Conservation (phyloP, 1,284 basidiomycete species). For the Neolentinus lepideus region DNA sequence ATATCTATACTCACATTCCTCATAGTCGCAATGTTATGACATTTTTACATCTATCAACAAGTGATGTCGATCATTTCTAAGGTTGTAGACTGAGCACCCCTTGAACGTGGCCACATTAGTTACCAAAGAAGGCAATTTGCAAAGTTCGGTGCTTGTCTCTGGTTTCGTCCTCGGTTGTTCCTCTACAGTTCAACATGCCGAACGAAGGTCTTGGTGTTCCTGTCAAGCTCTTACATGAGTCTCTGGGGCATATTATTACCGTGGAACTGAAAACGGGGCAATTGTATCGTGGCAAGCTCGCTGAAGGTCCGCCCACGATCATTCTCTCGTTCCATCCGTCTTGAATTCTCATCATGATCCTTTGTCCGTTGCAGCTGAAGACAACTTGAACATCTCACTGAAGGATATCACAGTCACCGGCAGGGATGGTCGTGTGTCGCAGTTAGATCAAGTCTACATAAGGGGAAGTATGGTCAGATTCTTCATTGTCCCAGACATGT, state of each 20-base stretch:
- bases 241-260: constrained; percentile 93
- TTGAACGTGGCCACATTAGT: background rate
- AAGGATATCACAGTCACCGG: constrained; percentile 98
- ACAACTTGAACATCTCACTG: constrained; percentile 95
- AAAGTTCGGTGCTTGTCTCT: background rate
- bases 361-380: constrained; percentile 69
- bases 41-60: no score
- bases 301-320: constrained; percentile 63
- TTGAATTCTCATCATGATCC: constrained; percentile 11
- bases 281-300: constrained; percentile 94
- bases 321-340: constrained; percentile 4
- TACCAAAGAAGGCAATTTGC: background rate
- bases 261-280: constrained; percentile 98
- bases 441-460: constrained; percentile 98
- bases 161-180: background rate
- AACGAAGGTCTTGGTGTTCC: constrained; percentile 73
- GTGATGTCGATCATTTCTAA: no score
- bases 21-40: no score
- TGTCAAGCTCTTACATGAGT: constrained; percentile 89
- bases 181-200: background rate
- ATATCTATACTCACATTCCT: no score
- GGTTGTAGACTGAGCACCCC: no score
- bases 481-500: constrained; percentile 99
- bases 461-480: constrained; percentile 97
- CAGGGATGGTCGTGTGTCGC: constrained; percentile 97